Evolutionary conservation across 768 basidiomycete species (phyloP), one percentile per base, ranked within the genome.

Genomic region (Termitomyces sp.): DNA sequence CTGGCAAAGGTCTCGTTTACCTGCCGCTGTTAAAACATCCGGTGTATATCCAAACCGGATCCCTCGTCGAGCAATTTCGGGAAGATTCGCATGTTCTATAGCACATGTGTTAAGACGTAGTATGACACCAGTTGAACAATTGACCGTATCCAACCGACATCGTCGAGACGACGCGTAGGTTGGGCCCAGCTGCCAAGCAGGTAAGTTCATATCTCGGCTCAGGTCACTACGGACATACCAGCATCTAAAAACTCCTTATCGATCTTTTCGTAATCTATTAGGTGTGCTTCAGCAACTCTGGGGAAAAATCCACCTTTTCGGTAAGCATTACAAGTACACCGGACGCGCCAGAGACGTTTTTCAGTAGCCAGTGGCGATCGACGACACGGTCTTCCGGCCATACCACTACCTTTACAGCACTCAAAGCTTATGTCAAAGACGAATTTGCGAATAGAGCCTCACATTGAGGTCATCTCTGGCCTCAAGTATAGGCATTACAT

Each of bases 11-110:
- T 5, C 20, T 29, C 5, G 61, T 72, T 53, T 65, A 85, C 93
- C 93, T 62, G 96, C 93, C 65, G 94, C 92, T 5, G 90, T 95
- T 16, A 99, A 80, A 5, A 98, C 89, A 56, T 95, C 93, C 0
- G 96, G 97, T 0, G 95, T 98, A 70, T 93, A 92, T 7, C 97
- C 97, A 6, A 98, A 69, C 47, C 79, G 81, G 57, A 98, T 79
- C 1, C 79, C 77, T 16, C 85, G 81, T 62, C 79, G 73, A 12
- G 83, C 78, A 7, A 87, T 70, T 31, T 81, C 83, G 22, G 75
- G 69, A 0, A 90, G 73, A 60, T 90, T 83, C 39, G 93, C 79
- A 61, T 98, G 97, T 54, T 99, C 96, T 95, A 28, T 16, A 51
- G 22, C 16, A 16, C 9, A 45, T 3, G 8, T 22, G 18, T 39